Evolutionary conservation across 2,329 filamentous ascomycete species (phyloP).

Genomic region (Aspergillus tubingensis): DNA sequence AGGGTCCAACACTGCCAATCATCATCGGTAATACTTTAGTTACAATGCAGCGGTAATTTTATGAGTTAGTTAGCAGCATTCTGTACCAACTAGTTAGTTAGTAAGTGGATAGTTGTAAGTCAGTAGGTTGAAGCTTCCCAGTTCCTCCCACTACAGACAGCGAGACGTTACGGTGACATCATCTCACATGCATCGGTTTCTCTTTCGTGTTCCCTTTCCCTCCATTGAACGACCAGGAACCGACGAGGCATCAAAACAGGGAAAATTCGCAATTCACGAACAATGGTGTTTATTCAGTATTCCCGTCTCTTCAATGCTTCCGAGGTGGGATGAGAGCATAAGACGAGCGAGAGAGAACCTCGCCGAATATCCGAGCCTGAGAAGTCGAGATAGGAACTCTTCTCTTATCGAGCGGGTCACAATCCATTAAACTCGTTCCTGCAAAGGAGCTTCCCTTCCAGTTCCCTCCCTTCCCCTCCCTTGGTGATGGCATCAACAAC

Average conservation of each 20-base stretch:
- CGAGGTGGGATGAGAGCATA: neutral
- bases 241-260: neutral
- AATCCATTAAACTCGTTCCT: neutral
- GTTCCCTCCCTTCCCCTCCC: neutral
- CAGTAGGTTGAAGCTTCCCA: too few relatives aligned
- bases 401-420: neutral
- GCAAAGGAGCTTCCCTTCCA: neutral
- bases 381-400: neutral
- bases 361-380: neutral
- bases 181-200: conserved; percentile 15
- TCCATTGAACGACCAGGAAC: neutral
- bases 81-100: too few relatives aligned
- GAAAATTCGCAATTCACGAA: neutral
- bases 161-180: conserved; percentile 20
- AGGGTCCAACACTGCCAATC: neutral
- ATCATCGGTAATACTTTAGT: neutral
- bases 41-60: too few relatives aligned
- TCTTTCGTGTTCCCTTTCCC: neutral
- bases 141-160: neutral
- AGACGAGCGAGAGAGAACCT: neutral
- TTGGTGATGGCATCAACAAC: conserved; percentile 2
- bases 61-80: too few relatives aligned
- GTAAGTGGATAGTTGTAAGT: too few relatives aligned
- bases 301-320: neutral
- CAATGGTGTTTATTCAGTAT: neutral